phyloP scores from a whole-genome alignment of 2,329 filamentous ascomycete species.

The Claviceps cyperi region DNA sequence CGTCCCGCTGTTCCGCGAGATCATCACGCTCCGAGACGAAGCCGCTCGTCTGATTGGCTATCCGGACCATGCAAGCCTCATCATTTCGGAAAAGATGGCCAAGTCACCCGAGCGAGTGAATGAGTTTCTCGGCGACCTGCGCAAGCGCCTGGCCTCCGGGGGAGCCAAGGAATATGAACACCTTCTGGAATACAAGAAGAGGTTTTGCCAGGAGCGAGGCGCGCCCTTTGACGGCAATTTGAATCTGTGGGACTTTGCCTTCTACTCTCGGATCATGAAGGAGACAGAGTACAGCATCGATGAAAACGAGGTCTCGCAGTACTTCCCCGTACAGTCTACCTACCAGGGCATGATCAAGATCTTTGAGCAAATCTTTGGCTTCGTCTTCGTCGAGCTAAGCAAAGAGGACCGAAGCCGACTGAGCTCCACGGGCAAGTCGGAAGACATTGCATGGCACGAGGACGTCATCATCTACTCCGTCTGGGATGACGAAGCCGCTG shows the following conservation, averaged over 20 bases:
- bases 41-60: conserved; percentile 65
- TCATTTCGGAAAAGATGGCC: conserved; percentile 76
- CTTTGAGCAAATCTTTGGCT: conserved; percentile 69
- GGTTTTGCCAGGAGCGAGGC: conserved; percentile 46
- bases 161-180: conserved; percentile 56
- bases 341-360: conserved; percentile 69
- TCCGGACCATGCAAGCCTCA: conserved; percentile 59
- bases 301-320: conserved; percentile 67
- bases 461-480: conserved; percentile 75
- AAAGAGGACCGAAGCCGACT: conserved; percentile 49
- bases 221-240: conserved; percentile 52
- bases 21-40: conserved; percentile 62
- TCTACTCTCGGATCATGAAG: conserved; percentile 67
- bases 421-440: conserved; percentile 51
- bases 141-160: conserved; percentile 50
- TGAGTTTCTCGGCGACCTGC: conserved; percentile 58
- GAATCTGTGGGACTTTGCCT: conserved; percentile 72
- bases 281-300: conserved; percentile 70
- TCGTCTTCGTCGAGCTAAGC: conserved; percentile 61
- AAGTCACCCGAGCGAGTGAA: conserved; percentile 60
- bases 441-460: conserved; percentile 67
- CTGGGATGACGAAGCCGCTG: conserved; percentile 62
- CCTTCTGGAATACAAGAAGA: conserved; percentile 61
- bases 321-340: conserved; percentile 64
- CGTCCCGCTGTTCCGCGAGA: conserved; percentile 57